Evolutionary conservation across 148 eudicot species (phyloP).

Genomic region (Selenicereus undatus): DNA sequence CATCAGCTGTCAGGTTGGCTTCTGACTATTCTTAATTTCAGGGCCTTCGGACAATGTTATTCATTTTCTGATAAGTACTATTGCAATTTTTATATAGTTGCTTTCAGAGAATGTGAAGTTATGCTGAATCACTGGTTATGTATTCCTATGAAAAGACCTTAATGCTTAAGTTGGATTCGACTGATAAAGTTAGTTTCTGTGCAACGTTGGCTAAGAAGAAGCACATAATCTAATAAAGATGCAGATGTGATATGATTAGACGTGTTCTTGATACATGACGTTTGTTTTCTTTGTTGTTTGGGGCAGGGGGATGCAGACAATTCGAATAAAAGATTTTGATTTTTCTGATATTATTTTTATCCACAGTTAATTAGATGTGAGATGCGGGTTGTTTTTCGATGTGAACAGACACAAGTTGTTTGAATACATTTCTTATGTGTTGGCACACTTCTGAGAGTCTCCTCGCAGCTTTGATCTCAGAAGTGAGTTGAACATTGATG

Average conservation of each 20-base stretch:
- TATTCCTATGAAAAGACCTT: background rate
- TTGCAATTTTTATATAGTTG: background rate
- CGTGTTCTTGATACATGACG: background rate
- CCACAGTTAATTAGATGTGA: too few relatives aligned
- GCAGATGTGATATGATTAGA: background rate
- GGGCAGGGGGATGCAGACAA: too few relatives aligned
- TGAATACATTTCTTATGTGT: background rate
- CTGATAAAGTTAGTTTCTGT: background rate
- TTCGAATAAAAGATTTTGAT: too few relatives aligned
- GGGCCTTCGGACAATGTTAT: background rate
- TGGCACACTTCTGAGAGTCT: background rate
- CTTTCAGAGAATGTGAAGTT: background rate
- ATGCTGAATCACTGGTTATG: background rate
- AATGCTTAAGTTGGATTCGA: background rate
- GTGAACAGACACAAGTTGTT: too few relatives aligned
- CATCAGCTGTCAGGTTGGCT: constrained; percentile 86
- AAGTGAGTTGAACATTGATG: background rate
- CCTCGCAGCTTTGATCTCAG: background rate
- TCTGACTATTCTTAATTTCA: background rate
- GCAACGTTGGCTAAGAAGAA: background rate
- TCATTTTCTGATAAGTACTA: background rate
- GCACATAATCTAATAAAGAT: background rate
- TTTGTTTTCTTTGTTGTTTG: too few relatives aligned
- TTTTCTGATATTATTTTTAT: too few relatives aligned
- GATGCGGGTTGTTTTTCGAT: too few relatives aligned